phyloP scores from a whole-genome alignment of 2,329 filamentous ascomycete species.

The Fusarium euwallaceae region DNA sequence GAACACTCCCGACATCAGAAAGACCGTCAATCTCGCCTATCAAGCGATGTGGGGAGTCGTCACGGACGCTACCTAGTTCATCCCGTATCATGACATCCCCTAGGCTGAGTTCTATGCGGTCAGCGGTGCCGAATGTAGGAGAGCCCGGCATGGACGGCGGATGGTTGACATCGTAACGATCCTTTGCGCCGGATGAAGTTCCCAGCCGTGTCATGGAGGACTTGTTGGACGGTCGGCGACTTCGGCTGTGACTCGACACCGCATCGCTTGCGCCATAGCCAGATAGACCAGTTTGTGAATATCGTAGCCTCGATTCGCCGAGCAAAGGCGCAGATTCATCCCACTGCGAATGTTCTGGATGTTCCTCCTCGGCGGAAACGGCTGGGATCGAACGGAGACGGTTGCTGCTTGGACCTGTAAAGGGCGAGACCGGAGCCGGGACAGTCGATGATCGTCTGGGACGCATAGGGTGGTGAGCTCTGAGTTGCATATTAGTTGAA shows the following conservation, averaged over 20 bases:
- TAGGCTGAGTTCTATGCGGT: slow-evolving; percentile 69
- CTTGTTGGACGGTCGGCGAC: slow-evolving; percentile 63
- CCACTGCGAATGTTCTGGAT: slow-evolving; percentile 57
- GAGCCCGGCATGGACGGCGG: slow-evolving; percentile 76
- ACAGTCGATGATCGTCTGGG: slow-evolving; percentile 71
- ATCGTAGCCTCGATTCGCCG: slow-evolving; percentile 50
- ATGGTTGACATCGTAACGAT: slow-evolving; percentile 75
- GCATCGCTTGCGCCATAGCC: slow-evolving; percentile 61
- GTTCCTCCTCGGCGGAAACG: slow-evolving; percentile 61
- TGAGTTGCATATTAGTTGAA: slow-evolving; percentile 43
- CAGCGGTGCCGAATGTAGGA: slow-evolving; percentile 64
- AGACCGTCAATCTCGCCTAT: slow-evolving; percentile 50
- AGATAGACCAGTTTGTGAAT: slow-evolving; percentile 42
- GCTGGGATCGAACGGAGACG: slow-evolving; percentile 54
- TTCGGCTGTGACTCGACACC: slow-evolving; percentile 51
- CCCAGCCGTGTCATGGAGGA: slow-evolving; percentile 63
- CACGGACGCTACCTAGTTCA: slow-evolving; percentile 63
- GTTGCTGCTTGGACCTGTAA: slow-evolving; percentile 47
- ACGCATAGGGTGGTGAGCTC: slow-evolving; percentile 72
- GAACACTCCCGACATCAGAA: slow-evolving; percentile 46
- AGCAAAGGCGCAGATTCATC: slow-evolving; percentile 70
- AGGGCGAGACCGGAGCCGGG: slow-evolving; percentile 52
- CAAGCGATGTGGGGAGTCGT: slow-evolving; percentile 48
- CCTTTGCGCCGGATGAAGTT: slow-evolving; percentile 51
- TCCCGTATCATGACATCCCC: slow-evolving; percentile 80